phyloP scores from a whole-genome alignment of 2,329 filamentous ascomycete species.

The Cladosporium sp. region DNA sequence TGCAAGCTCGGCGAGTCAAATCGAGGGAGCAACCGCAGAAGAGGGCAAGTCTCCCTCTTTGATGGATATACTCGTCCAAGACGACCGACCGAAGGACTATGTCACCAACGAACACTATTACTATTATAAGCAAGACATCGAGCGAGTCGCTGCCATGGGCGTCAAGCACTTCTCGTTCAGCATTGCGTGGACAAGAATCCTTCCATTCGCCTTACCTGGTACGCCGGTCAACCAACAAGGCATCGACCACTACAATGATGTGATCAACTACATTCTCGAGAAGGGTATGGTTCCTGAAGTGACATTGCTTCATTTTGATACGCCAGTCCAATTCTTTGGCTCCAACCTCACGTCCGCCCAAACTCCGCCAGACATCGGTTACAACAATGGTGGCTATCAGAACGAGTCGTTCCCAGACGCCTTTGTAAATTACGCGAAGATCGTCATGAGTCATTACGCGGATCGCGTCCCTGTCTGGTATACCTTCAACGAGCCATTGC shows the following conservation, averaged over 20 bases:
- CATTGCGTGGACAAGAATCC: constrained; percentile 46
- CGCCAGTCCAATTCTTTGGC: constrained; percentile 15
- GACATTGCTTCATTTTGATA: constrained; percentile 45
- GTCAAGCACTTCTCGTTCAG: constrained; percentile 38
- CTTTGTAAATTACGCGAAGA: constrained; percentile 33
- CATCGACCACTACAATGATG: constrained; percentile 47
- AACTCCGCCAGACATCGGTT: constrained; percentile 23
- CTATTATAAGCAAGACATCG: constrained; percentile 37
- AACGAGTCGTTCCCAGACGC: constrained; percentile 27
- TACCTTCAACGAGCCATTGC: constrained; percentile 36
- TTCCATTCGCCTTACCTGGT: constrained; percentile 43
- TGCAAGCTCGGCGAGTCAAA: constrained; percentile 32
- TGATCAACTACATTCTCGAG: constrained; percentile 38
- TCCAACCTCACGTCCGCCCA: constrained; percentile 16
- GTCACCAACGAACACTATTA: constrained; percentile 49
- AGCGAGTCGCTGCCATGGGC: constrained; percentile 38
- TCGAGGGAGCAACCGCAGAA: constrained; percentile 28
- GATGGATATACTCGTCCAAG: constrained; percentile 16
- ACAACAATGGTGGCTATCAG: constrained; percentile 29
- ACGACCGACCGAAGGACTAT: constrained; percentile 15
- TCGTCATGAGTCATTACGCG: constrained; percentile 34
- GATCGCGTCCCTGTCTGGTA: constrained; percentile 37
- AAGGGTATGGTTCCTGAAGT: constrained; percentile 42
- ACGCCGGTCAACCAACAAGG: constrained; percentile 44
- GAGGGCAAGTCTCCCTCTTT: constrained; percentile 23